Conservation (phyloP, 2,329 filamentous ascomycete genomes). For the Monilinia aucupariae region DNA sequence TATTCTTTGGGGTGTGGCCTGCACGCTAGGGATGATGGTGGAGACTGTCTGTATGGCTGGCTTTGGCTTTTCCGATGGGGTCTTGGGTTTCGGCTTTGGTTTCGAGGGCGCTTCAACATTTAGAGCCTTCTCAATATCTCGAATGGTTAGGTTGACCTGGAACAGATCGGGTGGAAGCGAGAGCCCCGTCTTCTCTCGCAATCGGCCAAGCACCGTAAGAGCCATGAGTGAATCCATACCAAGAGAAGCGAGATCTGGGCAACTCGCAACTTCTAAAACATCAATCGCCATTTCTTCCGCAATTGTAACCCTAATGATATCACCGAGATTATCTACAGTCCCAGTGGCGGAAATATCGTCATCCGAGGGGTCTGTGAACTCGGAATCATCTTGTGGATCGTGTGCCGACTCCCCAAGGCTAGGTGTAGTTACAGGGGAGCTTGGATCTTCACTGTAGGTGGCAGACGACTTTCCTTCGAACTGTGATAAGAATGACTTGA, state of each 20-base stretch:
- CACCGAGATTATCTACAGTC: constrained; percentile 44
- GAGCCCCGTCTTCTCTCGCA: constrained; percentile 50
- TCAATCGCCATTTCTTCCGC: constrained; percentile 69
- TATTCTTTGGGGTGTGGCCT: not conserved
- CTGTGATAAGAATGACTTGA: constrained; percentile 41
- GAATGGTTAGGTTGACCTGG: constrained; percentile 55
- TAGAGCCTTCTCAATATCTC: constrained; percentile 60
- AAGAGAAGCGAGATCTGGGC: constrained; percentile 49
- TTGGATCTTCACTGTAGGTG: constrained; percentile 13
- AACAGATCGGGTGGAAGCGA: constrained; percentile 56
- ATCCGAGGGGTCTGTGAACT: constrained; percentile 39
- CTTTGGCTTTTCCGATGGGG: not conserved
- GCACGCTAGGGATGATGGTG: constrained; percentile 39
- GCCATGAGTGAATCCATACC: constrained; percentile 57
- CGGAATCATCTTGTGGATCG: constrained; percentile 35
- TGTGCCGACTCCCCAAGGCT: constrained; percentile 11
- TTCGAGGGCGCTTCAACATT: constrained; percentile 40
- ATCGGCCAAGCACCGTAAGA: constrained; percentile 49
- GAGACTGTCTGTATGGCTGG: constrained; percentile 34
- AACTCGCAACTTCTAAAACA: constrained; percentile 54
- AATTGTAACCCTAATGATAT: constrained; percentile 58
- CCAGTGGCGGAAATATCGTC: constrained; percentile 47
- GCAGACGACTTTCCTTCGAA: constrained; percentile 34
- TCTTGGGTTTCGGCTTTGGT: constrained; percentile 29
- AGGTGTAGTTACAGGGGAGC: constrained; percentile 10